Percentiles rank a stretch among this genome's conserved stretches.
phyloP scores from a whole-genome alignment of 2,329 filamentous ascomycete species.

The Pseudogymnoascus sp. region DNA sequence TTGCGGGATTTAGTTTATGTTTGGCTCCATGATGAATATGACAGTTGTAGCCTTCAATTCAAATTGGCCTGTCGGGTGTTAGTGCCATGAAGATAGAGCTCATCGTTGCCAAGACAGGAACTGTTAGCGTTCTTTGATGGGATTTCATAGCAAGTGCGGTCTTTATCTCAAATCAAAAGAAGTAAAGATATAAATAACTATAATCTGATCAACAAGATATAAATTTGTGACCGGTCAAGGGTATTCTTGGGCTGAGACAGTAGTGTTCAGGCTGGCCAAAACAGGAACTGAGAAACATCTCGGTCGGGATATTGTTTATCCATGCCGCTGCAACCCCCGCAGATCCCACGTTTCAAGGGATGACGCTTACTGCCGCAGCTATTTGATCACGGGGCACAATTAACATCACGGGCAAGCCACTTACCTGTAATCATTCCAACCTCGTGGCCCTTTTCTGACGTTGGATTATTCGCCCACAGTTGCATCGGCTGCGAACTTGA shows the following conservation, averaged over 20 bases:
- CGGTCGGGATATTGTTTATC: not conserved
- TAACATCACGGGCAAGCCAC: not conserved
- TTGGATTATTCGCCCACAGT: not conserved
- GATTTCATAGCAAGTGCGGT: not conserved
- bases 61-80: not conserved
- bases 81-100: not conserved
- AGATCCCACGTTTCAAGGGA: constrained; percentile 3
- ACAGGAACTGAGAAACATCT: not conserved
- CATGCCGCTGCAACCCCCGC: not conserved
- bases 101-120: not conserved
- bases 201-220: not conserved
- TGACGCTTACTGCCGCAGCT: not conserved
- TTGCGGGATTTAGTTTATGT: not conserved
- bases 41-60: not conserved
- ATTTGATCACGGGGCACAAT: not conserved
- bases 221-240: not conserved
- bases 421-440: not conserved
- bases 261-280: not conserved
- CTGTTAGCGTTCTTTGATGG: not conserved
- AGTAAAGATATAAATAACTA: not conserved
- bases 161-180: not conserved
- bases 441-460: not conserved
- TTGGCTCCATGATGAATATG: not conserved
- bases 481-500: not conserved
- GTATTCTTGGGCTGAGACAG: not conserved